phyloP scores from a whole-genome alignment of 805 yeast species.

The Candida verbasci region DNA sequence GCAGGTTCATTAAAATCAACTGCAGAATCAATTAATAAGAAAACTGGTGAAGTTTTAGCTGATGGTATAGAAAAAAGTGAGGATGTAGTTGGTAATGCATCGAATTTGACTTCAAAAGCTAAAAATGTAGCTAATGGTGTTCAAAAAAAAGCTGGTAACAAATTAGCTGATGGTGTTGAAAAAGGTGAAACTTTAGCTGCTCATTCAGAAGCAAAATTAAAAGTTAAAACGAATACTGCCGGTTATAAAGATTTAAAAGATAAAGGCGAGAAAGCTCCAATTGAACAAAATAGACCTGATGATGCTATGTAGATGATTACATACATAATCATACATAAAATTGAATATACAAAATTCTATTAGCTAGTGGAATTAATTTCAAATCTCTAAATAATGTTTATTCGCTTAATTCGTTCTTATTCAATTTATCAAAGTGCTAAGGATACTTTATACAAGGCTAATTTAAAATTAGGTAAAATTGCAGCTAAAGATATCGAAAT shows the following conservation, averaged over 20 bases:
- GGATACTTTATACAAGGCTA: slow-evolving; percentile 2
- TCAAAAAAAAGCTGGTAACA: slow-evolving; percentile 16
- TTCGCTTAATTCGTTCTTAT: slow-evolving; percentile 4
- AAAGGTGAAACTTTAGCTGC: slow-evolving; percentile 7
- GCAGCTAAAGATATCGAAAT: slow-evolving; percentile 10
- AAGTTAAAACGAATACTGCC: slow-evolving; percentile 18
- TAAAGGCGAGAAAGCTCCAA: slow-evolving; percentile 38
- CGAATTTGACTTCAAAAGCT: slow-evolving; percentile 11
- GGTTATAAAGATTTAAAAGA: slow-evolving; percentile 41
- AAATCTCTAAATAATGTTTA: too few species aligned
- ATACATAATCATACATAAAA: not conserved
- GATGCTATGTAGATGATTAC: slow-evolving; percentile 28
- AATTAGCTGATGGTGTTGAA: slow-evolving; percentile 9
- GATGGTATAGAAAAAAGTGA: slow-evolving; percentile 27
- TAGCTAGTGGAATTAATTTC: too few species aligned
- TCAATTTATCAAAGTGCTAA: slow-evolving; percentile 4
- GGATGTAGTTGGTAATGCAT: slow-evolving; percentile 10
- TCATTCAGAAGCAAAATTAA: slow-evolving; percentile 16
- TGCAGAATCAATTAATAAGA: slow-evolving; percentile 27
- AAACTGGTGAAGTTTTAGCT: slow-evolving; percentile 28
- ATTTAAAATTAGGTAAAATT: slow-evolving; percentile 7
- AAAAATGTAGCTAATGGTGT: slow-evolving; percentile 12
- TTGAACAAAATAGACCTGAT: slow-evolving; percentile 44
- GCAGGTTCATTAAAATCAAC: slow-evolving; percentile 29
- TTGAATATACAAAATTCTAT: not conserved